These are phyloP conservation scores for Trichocomaceae sp. DNA, from an alignment of 2,329 filamentous ascomycete species.

Conservation along the genomic window DNA sequence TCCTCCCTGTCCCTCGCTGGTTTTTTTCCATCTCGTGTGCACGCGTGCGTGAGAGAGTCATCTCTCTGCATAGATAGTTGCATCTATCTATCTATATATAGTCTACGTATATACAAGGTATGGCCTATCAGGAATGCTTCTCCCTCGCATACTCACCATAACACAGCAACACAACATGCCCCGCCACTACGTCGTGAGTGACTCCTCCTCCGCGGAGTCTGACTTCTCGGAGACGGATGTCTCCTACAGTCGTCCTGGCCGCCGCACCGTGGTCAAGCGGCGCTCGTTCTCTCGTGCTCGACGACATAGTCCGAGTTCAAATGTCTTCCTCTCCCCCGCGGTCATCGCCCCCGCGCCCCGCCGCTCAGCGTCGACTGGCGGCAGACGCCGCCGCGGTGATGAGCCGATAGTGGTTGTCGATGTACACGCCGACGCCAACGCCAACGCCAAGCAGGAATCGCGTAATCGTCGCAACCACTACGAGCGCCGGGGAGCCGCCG, in stretches of 20 bases:
- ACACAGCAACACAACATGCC: neutral
- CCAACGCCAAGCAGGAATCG: constrained; percentile 19
- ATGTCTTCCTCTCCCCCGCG: constrained; percentile 23
- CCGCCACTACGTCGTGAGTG: neutral
- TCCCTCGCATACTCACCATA: neutral
- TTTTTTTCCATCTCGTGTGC: neutral
- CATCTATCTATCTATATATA: neutral
- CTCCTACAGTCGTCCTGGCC: constrained; percentile 23
- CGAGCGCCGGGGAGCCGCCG: constrained; percentile 21
- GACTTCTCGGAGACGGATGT: constrained; percentile 29
- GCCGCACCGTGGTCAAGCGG: constrained; percentile 19
- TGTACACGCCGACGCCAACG: constrained; percentile 25
- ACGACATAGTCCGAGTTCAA: constrained; percentile 19
- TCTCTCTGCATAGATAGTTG: neutral
- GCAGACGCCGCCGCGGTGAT: constrained; percentile 21
- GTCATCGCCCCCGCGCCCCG: constrained; percentile 20
- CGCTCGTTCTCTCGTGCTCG: constrained; percentile 31
- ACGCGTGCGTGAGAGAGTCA: neutral
- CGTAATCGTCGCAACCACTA: constrained; percentile 22
- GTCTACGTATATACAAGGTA: neutral
- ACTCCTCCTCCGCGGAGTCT: constrained; percentile 5
- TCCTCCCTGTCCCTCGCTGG: neutral
- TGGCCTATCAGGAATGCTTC: too few species aligned
- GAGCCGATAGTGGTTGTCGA: constrained; percentile 29
- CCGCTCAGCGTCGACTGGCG: constrained; percentile 33